Base-by-base conservation (phyloP, 768 basidiomycete species). In the Naganishia kalamii region DNA sequence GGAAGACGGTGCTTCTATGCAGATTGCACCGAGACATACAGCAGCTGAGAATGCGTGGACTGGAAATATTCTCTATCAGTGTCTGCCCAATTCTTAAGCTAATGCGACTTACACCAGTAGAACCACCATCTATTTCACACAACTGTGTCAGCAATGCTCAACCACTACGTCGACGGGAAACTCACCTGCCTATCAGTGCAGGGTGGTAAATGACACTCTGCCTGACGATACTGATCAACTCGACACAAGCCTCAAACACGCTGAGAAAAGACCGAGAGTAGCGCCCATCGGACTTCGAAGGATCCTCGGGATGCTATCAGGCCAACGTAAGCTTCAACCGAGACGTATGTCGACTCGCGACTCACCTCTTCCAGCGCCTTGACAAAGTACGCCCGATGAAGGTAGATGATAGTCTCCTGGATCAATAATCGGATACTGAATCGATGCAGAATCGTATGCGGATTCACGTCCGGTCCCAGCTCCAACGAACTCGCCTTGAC, bases 1-100 rank as follows among this genome's bases (percentile, higher is more conserved):
- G 12, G 69, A 75, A 1, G 47, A 62, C 0, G 75, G 75, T 2
- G 74, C 74, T 10, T 66, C 69, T 23, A 77, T 77, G 61, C 70
- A 70, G 25, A 75, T 73, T 11, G 75, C 76, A 70, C 65, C 75
- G 70, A 76, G 60, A 62, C 77, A 78, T 43, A 76, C 74, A 27
- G 75, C 74, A 23, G 75, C 70, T 13, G 66, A 68, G 57, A 74
- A 76, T 2, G 73, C 72, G 49, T 78, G 77, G 59, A 76, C 74
- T 72, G 70, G 72, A 65, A 71, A 70, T 66, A 71, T n/a, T n/a
- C n/a, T n/a, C n/a, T 13, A 62, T 8, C 13, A 44, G 13, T 12
- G n/a, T 12, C 13, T 12, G 41, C 12, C 12, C 41, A 44, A 48
- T 47, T n/a, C n/a, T n/a, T n/a, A n/a, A n/a, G n/a, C n/a, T 12